These are phyloP conservation scores for Physcia stellaris DNA, from an alignment of 495 filamentous ascomycete genomes.

Conservation along the genomic window DNA sequence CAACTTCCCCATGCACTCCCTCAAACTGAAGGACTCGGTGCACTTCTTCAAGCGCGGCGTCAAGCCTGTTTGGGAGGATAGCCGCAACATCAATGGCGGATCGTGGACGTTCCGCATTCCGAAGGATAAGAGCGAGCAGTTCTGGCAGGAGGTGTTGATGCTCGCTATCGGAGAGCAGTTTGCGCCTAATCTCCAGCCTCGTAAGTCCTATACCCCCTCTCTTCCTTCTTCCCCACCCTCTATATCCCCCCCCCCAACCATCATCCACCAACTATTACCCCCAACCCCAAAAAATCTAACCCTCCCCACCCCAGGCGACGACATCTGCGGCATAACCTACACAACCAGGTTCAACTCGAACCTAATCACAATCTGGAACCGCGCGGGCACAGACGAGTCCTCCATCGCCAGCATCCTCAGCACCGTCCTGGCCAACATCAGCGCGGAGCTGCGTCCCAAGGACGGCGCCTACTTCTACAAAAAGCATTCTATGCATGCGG, in stretches of 20 bases:
- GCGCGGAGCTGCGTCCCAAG: slow-evolving; percentile 52
- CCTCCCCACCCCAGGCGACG: slow-evolving; percentile 42
- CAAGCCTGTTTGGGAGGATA: slow-evolving; percentile 82
- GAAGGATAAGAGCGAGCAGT: slow-evolving; percentile 34
- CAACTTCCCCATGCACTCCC: slow-evolving; percentile 63
- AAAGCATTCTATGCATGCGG: slow-evolving; percentile 43
- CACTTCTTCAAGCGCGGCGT: slow-evolving; percentile 84
- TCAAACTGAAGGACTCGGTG: slow-evolving; percentile 68
- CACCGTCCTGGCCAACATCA: slow-evolving; percentile 54
- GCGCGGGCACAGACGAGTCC: slow-evolving; percentile 55
- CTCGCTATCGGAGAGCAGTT: slow-evolving; percentile 77
- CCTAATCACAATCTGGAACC: slow-evolving; percentile 80
- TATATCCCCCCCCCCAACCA: neutral
- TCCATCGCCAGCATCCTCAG: slow-evolving; percentile 58
- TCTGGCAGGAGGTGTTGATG: slow-evolving; percentile 19
- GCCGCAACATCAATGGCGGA: slow-evolving; percentile 66
- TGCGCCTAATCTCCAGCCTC: slow-evolving; percentile 57
- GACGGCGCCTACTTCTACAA: slow-evolving; percentile 57
- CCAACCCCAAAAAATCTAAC: too few relatives aligned
- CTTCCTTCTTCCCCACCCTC: neutral
- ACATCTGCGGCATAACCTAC: slow-evolving; percentile 55
- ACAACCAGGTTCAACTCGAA: slow-evolving; percentile 53
- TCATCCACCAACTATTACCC: neutral
- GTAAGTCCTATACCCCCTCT: slow-evolving; percentile 26
- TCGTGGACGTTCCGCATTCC: slow-evolving; percentile 80